Base-by-base conservation (phyloP, 495 filamentous ascomycete genomes). In the Lepraria neglecta region DNA sequence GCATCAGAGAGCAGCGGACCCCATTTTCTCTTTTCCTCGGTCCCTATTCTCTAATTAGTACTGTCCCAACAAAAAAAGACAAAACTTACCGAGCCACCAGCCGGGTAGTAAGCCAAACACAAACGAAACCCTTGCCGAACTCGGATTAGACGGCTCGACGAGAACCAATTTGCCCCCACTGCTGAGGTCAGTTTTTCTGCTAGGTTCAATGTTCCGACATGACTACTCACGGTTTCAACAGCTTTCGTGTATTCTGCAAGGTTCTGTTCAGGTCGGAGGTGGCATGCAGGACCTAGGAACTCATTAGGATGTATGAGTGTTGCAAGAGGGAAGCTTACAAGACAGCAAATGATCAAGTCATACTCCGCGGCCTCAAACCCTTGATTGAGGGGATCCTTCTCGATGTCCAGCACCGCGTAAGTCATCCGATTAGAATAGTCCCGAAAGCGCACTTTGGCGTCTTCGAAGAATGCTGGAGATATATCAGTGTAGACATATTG, bases 401-500 rank as follows among this genome's bases (percentile, higher is more conserved):
- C 42, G 6, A 64, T 46, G 7, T 64, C 27, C 19, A 59, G 44
- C 11, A 17, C 21, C 27, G 27, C 7, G 35, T 28, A 64, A 31
- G n/a, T 17, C n/a, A 58, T 28, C n/a, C 65, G 60, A 4, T 65
- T 51, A 7, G 17, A 63, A 48, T 70, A 70, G 24, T 66, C 52
- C 21, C 71, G 66, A 50, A 62, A 75, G 7, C 47, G 33, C 12
- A 64, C 63, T 3, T 57, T 44, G 0, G 71, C 73, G 21, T 69
- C 71, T 46, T 78, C 75, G 31, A 82, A 79, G 59, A 79, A 81
- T 0, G 70, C 69, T 1, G 74, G 64, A 0, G 79, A 80, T 1
- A 82, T 74, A 55, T 84, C 81, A 2, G 80, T 82, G 57, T 78
- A 83, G 0, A 65, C 68, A 59, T 76, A 80, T n/a, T 65, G 44